A percentile compares a stretch with the other conserved stretches of the same genome.
Evolutionary conservation across 768 basidiomycete species (phyloP).

Genomic region (Xerocomus brunneocitrinus): DNA sequence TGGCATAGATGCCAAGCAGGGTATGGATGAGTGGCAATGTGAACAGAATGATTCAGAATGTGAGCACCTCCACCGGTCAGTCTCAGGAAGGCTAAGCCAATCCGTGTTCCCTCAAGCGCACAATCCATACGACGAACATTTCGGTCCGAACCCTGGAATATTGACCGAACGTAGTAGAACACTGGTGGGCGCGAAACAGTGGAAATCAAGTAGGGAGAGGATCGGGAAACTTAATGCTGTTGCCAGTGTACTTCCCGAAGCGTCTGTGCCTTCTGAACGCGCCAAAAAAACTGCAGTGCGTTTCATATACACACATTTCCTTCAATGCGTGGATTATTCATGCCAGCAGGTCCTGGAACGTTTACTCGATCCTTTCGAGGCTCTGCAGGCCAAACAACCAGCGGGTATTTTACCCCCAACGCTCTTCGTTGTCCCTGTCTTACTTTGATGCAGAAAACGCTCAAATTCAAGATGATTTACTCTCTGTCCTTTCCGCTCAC

Average conservation of each 20-base stretch:
- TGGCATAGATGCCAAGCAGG: slow-evolving; percentile 28
- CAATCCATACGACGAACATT: slow-evolving; percentile 70
- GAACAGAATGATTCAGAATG: slow-evolving; percentile 28
- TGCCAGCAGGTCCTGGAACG: slow-evolving; percentile 49
- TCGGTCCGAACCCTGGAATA: slow-evolving; percentile 54
- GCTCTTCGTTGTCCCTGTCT: background rate
- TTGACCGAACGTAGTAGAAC: slow-evolving; percentile 47
- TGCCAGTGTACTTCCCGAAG: slow-evolving; percentile 43
- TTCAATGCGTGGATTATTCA: background rate
- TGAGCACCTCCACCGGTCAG: slow-evolving; percentile 1
- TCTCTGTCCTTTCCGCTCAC: slow-evolving; percentile 62
- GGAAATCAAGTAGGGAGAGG: slow-evolving; percentile 48
- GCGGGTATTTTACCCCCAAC: slow-evolving; percentile 36
- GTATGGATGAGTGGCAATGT: slow-evolving; percentile 19
- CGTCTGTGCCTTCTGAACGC: slow-evolving; percentile 27
- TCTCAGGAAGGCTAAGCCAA: background rate
- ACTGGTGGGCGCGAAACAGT: slow-evolving; percentile 51
- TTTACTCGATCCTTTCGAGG: slow-evolving; percentile 51
- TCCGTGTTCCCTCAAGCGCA: slow-evolving; percentile 7
- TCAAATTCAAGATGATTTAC: slow-evolving; percentile 60
- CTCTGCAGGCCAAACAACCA: slow-evolving; percentile 49
- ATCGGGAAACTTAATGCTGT: slow-evolving; percentile 52
- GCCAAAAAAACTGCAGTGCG: slow-evolving; percentile 22
- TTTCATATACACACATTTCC: slow-evolving; percentile 2
- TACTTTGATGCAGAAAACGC: slow-evolving; percentile 37